Base-by-base conservation (phyloP, 176 grass and related monocot species). In the Luzula sylvatica region DNA sequence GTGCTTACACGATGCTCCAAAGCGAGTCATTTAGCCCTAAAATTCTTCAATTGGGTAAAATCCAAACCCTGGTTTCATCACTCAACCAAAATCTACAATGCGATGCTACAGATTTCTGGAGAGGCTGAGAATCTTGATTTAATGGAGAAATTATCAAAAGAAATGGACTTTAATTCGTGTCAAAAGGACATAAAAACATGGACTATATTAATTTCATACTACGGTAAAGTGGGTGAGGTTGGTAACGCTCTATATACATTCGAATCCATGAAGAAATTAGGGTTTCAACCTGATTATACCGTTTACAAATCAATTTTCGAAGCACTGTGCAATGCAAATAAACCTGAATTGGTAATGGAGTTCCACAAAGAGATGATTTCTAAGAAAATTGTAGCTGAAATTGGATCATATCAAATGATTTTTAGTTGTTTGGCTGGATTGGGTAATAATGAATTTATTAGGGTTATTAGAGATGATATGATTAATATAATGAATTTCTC, bases 1-100 rank as follows among this genome's bases (percentile, higher is more conserved):
- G 87, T 94, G 18, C 64, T 94, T 32, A 79, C 82, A 48, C 58
- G 78, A 67, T 94, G 87, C 53, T 83, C 79, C 58, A 87, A 94
- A 42, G 55, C 73, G 23, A 12, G 68, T 30, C 75, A 76, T 42
- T 53, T 87, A 51, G 82, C 75, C 14, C 62, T 76, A 67, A 49
- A 20, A 3, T 94, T 87, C 58, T 87, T 87, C 30, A 45, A 80
- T 61, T 94, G 78, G 87, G 71, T 79, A 16, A 94, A 73, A 50
- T 61, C 14, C 1, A 21, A 59, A 49, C 75, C 68, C 0, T 61
- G 55, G 17, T 87, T 77, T 15, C 50, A 13, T 47, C 87, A 83
- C 50, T 79, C 75, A 0, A 94, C 78, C 0, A 67, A 79, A 56
- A 80, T 67, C 0, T 94, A 87, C 71, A 94, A 87, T 66, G 55